Conservation (phyloP, 2,329 filamentous ascomycete species). For the Lachnellula hyalina region DNA sequence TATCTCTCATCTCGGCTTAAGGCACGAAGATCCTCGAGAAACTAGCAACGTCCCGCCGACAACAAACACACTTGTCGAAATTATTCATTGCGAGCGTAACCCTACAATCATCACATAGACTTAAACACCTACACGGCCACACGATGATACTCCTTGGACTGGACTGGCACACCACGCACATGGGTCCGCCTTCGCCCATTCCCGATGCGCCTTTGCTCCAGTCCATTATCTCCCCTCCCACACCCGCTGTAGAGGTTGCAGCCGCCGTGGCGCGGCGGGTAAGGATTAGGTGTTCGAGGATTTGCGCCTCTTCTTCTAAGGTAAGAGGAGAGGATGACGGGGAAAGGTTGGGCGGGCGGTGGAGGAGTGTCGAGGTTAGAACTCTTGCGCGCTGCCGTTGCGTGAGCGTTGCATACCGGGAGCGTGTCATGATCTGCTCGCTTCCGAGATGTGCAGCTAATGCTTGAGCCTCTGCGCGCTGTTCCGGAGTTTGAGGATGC, state of each 20-base stretch:
- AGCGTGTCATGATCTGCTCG: constrained; percentile 72
- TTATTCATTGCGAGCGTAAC: constrained; percentile 95
- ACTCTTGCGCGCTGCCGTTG: constrained; percentile 67
- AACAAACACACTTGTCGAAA: constrained; percentile 94
- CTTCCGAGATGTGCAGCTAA: constrained; percentile 74
- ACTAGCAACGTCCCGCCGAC: constrained; percentile 78
- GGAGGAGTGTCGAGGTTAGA: constrained; percentile 44
- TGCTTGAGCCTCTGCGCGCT: constrained; percentile 73
- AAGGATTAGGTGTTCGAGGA: constrained; percentile 56
- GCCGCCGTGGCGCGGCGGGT: constrained; percentile 18
- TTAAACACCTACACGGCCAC: constrained; percentile 94
- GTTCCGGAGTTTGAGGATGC: constrained; percentile 70
- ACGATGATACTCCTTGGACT: constrained; percentile 83
- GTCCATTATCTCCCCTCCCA: neutral
- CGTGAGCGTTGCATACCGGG: constrained; percentile 63
- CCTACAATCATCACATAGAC: constrained; percentile 89
- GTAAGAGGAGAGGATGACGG: constrained; percentile 39
- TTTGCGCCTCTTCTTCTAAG: constrained; percentile 53
- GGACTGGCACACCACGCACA: constrained; percentile 90
- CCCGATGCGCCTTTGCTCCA: constrained; percentile 71
- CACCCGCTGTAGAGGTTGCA: no score
- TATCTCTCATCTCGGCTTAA: constrained; percentile 5
- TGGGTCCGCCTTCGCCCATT: constrained; percentile 68
- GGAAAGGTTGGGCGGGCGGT: constrained; percentile 32
- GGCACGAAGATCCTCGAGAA: constrained; percentile 92